Base-by-base conservation (phyloP, 2,329 filamentous ascomycete species). In the Cercospora brassicicola region DNA sequence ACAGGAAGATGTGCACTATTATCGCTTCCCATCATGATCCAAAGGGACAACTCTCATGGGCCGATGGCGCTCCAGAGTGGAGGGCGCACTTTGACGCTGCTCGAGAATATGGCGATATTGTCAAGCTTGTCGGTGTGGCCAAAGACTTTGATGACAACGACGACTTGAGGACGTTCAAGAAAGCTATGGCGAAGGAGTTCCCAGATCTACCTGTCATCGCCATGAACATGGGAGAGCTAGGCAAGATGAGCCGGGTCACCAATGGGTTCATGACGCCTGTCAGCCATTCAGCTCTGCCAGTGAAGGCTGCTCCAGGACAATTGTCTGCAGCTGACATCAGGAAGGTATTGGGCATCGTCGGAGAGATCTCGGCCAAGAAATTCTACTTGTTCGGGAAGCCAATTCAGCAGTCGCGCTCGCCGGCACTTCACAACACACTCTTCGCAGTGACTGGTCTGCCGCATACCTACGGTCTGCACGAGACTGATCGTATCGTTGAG, bases 21-120 rank as follows among this genome's bases (percentile, higher is more conserved):
- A 96, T 99, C 74, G 93, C 94, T 8, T 99, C 95, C 0, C 94
- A 99, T 78, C 95, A 99, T 78, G 95, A 99, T 78, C 92, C 93
- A 0, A 82, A 86, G 65, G 90, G 90, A 8, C 84, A 85, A 23
- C 83, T 98, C 18, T 94, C 92, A 1, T 99, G 95, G 95, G 89
- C 85, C 71, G 94, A 96, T n/a, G 75, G 71, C 3, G 74, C 71
- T 8, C 73, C 72, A 30, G 92, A 92, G 0, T 99, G 95, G 94
- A 89, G 95, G 66, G 86, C 90, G 30, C 90, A 89, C 80, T 98
- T 96, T 84, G 97, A 97, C 80, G 89, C 89, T 76, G 94, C 94
- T 15, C 83, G 97, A 13, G 91, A 96, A 77, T 92, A 92, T 75
- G 95, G 94, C 59, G 93, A 98, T 76, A 85, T 98, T 67, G 93